phyloP scores from a whole-genome alignment of 345 rosid species.

The Cardamine resedifolia region DNA sequence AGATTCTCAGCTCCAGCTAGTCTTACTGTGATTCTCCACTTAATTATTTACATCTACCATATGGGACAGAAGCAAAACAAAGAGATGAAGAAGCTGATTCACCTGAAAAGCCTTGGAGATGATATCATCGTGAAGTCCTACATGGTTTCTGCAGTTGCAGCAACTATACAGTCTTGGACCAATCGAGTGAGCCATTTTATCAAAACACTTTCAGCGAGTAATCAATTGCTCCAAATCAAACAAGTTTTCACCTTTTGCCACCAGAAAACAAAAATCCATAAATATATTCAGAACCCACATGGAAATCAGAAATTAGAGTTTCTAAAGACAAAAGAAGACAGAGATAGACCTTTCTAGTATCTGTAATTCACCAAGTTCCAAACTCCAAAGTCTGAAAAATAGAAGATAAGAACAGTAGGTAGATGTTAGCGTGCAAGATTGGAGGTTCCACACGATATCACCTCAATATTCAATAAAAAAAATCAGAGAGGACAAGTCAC shows the following conservation, averaged over 20 bases:
- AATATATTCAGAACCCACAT: background rate
- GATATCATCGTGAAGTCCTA: slow-evolving; percentile 86
- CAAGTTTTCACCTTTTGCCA: slow-evolving; percentile 28
- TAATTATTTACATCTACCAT: background rate
- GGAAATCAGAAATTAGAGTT: slow-evolving; percentile 11
- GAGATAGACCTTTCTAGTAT: slow-evolving; percentile 19
- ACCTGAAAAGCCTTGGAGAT: slow-evolving; percentile 97
- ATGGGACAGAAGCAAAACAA: background rate
- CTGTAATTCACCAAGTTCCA: slow-evolving; percentile 16
- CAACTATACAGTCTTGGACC: slow-evolving; percentile 90
- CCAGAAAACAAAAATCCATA: background rate
- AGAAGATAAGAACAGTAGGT: slow-evolving; percentile 35
- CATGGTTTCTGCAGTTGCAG: slow-evolving; percentile 76
- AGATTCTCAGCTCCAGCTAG: background rate
- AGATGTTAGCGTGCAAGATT: slow-evolving; percentile 52
- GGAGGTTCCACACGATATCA: slow-evolving; percentile 31
- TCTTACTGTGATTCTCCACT: slow-evolving; percentile 11
- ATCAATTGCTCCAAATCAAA: slow-evolving; percentile 23
- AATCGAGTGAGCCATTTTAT: slow-evolving; percentile 59
- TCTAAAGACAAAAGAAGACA: background rate
- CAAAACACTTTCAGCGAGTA: slow-evolving; percentile 32
- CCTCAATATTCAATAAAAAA: slow-evolving; percentile 31
- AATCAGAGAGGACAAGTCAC: slow-evolving; percentile 14
- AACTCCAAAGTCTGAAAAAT: slow-evolving; percentile 18
- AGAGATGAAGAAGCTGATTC: slow-evolving; percentile 28